phyloP scores from a whole-genome alignment of 2,329 filamentous ascomycete species.

The Pestalotiopsis sp. region DNA sequence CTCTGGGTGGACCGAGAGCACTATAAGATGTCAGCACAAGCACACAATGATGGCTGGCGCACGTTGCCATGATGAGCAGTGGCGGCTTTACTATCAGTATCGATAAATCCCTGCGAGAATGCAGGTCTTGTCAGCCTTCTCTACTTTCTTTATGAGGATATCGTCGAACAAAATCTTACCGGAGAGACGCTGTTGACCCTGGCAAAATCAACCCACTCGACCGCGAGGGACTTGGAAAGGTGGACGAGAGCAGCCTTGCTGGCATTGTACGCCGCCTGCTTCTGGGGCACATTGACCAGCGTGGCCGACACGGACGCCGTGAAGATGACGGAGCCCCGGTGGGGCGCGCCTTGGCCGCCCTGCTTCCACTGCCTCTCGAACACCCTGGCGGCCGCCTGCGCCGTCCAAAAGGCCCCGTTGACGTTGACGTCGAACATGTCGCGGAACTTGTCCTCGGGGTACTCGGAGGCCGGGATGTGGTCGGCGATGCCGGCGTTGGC shows the following conservation, averaged over 20 bases:
- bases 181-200: conserved; percentile 41
- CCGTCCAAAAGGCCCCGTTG: conserved; percentile 42
- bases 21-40: conserved; percentile 13
- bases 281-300: conserved; percentile 41
- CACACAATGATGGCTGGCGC: not conserved
- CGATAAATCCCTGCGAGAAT: conserved; percentile 28
- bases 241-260: conserved; percentile 42
- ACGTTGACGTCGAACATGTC: conserved; percentile 40
- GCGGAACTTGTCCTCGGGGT: conserved; percentile 37
- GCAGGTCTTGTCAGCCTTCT: not conserved
- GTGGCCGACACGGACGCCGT: conserved; percentile 39
- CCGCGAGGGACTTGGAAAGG: conserved; percentile 38
- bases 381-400: conserved; percentile 39
- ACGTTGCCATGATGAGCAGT: not conserved
- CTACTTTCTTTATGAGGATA: not conserved
- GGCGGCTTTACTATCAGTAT: conserved; percentile 28
- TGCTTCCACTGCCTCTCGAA: conserved; percentile 34
- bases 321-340: conserved; percentile 38
- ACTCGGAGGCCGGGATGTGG: conserved; percentile 37
- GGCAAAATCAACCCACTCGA: conserved; percentile 43
- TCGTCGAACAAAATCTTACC: conserved; percentile 17
- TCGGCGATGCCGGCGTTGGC: conserved; percentile 42
- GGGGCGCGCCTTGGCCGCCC: conserved; percentile 18
- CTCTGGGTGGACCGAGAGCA: conserved; percentile 30
- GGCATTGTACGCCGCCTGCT: conserved; percentile 42